Evolutionary conservation across 768 basidiomycete genomes (phyloP).

Genomic region (Lanmaoa rubissima): DNA sequence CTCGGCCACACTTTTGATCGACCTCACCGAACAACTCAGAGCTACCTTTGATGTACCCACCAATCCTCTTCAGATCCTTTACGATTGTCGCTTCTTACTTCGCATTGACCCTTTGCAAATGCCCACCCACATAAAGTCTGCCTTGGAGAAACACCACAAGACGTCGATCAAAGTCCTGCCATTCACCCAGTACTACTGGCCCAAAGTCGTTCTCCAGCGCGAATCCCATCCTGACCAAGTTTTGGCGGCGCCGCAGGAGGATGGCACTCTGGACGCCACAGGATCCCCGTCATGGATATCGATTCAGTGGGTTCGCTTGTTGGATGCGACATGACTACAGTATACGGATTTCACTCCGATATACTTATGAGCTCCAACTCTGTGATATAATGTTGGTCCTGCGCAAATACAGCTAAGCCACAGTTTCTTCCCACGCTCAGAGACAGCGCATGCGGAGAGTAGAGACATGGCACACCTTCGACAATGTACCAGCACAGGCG

Average conservation of each 20-base stretch:
- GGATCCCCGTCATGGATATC: conserved; percentile 42
- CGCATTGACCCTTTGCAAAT: conserved; percentile 43
- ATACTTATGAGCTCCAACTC: not conserved
- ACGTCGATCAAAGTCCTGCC: conserved; percentile 38
- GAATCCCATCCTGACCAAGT: conserved; percentile 19
- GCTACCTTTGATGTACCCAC: conserved; percentile 9
- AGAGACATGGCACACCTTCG: no score
- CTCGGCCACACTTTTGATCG: conserved; percentile 33
- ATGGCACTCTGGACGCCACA: not conserved
- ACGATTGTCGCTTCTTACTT: conserved; percentile 65
- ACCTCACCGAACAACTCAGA: conserved; percentile 39
- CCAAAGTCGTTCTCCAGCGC: conserved; percentile 39
- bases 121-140: conserved; percentile 36
- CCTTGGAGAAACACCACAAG: conserved; percentile 21
- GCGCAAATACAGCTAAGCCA: no score
- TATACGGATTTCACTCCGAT: no score
- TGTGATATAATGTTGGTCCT: not conserved
- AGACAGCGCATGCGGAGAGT: no score
- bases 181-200: conserved; percentile 47
- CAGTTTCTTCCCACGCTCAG: no score
- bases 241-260: conserved; percentile 20
- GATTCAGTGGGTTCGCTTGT: conserved; percentile 40
- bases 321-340: conserved; percentile 28
- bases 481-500: no score
- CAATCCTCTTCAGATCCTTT: conserved; percentile 43